Evolutionary conservation across 306 rosid species (phyloP), one percentile per base, ranked within the genome.

Genomic region (Begonia masoniana): DNA sequence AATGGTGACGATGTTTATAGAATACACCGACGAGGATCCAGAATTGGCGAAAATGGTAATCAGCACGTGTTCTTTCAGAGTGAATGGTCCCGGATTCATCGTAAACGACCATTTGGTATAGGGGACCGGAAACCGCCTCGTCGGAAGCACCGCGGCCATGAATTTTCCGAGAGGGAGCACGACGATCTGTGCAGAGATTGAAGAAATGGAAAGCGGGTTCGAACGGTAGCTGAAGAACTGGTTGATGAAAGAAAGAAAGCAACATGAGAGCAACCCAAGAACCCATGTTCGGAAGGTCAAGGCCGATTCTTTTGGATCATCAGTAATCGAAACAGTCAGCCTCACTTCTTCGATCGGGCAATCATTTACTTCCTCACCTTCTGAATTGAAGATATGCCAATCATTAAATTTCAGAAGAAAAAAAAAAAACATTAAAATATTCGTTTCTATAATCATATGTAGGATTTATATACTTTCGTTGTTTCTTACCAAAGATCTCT

Each of bases 241-340:
- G 74, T 91, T 91, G 24, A 81, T 78, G 48, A 91, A 91, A 1
- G 97, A 43, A n/a, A 91, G 85, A 16, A 83, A 7, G 0, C 55
- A 31, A 42, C 97, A 91, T 0, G 96, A 85, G 5, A 63, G 7
- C 0, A 71, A 1, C 9, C 97, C 97, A 7, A 91, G 77, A 49
- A 76, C 24, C 97, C 96, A 91, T 73, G 97, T 85, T 9, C 96
- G 52, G 17, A 91, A 91, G 63, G 97, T 85, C 14, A 91, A 67
- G 13, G 78, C 79, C 0, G 85, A 84, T 43, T 62, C 76, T 2
- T 71, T 47, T 3, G 97, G 84, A 46, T 91, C 88, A 12, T 91
- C 96, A 0, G 74, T 63, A 41, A 61, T 76, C 4, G 91, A 58
- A 12, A 91, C 97, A 0, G 95, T 89, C 1, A 89, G 70, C 67